Evolutionary conservation across 345 rosid genomes (phyloP).

Genomic region (Lagerstroemia speciosa): DNA sequence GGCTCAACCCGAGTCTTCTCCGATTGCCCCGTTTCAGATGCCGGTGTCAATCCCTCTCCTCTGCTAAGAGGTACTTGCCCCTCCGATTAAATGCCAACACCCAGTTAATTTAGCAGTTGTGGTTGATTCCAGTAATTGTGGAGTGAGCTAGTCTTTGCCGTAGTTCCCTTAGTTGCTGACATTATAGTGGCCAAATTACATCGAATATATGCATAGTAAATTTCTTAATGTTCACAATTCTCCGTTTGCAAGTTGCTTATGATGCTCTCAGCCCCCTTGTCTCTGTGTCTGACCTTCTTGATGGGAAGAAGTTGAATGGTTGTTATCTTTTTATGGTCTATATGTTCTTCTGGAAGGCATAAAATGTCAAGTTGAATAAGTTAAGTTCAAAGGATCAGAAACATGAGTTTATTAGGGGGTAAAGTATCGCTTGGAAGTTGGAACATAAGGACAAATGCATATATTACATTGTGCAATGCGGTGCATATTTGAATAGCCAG

Average conservation of each 20-base stretch:
- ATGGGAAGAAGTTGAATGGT: background rate
- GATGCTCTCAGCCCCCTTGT: background rate
- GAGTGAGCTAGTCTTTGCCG: background rate
- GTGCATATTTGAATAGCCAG: background rate
- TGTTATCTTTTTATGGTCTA: background rate
- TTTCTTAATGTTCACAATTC: background rate
- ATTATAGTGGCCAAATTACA: background rate
- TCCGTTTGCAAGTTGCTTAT: background rate
- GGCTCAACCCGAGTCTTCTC: background rate
- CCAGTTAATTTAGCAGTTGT: background rate
- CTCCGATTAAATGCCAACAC: background rate
- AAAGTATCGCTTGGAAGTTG: background rate
- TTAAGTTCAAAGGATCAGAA: background rate
- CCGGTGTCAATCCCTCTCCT: conserved; percentile 8
- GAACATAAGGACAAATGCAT: background rate
- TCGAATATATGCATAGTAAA: background rate
- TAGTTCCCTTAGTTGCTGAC: background rate
- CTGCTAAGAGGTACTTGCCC: conserved; percentile 10
- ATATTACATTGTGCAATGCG: background rate
- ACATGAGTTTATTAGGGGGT: background rate
- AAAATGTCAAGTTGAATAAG: background rate
- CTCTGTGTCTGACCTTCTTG: background rate
- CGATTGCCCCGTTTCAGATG: conserved; percentile 6
- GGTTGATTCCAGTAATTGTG: background rate
- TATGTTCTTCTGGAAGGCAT: background rate